These are phyloP conservation scores for Massospora cicadina DNA, from an alignment of 371 early-diverging fungal genomes.

Conservation along the genomic window DNA sequence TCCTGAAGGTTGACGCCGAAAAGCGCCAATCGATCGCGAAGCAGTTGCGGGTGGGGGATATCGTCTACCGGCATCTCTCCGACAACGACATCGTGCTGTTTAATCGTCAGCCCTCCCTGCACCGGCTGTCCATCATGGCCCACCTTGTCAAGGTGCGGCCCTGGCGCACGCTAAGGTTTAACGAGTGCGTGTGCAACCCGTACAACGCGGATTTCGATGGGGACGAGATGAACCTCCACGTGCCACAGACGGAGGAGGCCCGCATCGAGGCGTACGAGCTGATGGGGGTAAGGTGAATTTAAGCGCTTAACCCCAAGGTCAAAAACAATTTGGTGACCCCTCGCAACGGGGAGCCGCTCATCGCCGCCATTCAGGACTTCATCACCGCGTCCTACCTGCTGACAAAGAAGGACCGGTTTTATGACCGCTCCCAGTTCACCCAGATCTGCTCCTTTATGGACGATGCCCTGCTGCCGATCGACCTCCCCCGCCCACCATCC, in stretches of 20 bases:
- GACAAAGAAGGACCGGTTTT: slow-evolving; percentile 86
- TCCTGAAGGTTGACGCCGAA: slow-evolving; percentile 54
- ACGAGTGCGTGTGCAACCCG: slow-evolving; percentile 98
- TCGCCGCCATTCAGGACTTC: slow-evolving; percentile 99
- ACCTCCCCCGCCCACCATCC: slow-evolving; percentile 85
- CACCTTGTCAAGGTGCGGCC: slow-evolving; percentile 93
- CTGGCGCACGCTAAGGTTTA: slow-evolving; percentile 97
- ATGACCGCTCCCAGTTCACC: slow-evolving; percentile 81
- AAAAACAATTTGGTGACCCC: slow-evolving; percentile 96
- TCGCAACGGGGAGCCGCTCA: slow-evolving; percentile 94
- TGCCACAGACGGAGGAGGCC: slow-evolving; percentile 98
- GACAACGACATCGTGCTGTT: slow-evolving; percentile 98
- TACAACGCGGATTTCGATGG: slow-evolving; percentile 99
- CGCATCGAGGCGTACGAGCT: slow-evolving; percentile 92
- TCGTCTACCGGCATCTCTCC: slow-evolving; percentile 92
- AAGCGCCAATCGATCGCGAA: slow-evolving; percentile 48
- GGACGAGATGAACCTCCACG: slow-evolving; percentile 99
- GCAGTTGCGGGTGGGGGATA: slow-evolving; percentile 75
- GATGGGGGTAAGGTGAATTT: slow-evolving; percentile 58
- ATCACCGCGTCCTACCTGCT: slow-evolving; percentile 92
- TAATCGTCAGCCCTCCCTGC: slow-evolving; percentile 99
- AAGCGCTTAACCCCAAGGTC: slow-evolving; percentile 18
- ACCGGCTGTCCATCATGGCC: slow-evolving; percentile 97
- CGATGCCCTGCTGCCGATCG: slow-evolving; percentile 59
- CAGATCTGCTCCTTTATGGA: slow-evolving; percentile 77